phyloP scores from a whole-genome alignment of 2,329 filamentous ascomycete species.

The Nothophaeocryptopus gaeumannii region DNA sequence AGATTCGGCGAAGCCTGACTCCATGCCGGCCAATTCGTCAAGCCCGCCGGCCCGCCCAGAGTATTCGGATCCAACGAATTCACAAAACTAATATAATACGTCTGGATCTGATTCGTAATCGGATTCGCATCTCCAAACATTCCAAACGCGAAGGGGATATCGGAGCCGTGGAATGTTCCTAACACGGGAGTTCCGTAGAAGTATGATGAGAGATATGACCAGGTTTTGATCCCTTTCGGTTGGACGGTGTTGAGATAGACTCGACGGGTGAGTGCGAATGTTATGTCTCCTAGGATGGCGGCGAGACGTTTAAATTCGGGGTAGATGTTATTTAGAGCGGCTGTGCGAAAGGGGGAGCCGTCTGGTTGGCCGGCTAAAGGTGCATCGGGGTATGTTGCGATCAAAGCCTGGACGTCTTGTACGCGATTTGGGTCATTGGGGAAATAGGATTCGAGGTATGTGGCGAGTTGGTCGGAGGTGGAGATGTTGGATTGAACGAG shows the following conservation, averaged over 20 bases:
- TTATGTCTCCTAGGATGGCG: constrained; percentile 69
- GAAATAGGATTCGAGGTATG: constrained; percentile 61
- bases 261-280: constrained; percentile 70
- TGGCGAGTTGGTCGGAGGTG: constrained; percentile 55
- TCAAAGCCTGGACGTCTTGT: constrained; percentile 50
- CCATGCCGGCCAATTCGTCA: constrained; percentile 56
- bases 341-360: constrained; percentile 71
- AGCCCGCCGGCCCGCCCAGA: constrained; percentile 37
- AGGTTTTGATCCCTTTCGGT: constrained; percentile 58
- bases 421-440: constrained; percentile 46
- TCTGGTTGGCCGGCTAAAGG: constrained; percentile 44
- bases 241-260: constrained; percentile 55
- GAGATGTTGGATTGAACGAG: constrained; percentile 68
- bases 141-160: constrained; percentile 30
- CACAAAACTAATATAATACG: constrained; percentile 72
- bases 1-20: constrained; percentile 47
- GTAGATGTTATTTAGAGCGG: constrained; percentile 66
- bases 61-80: constrained; percentile 68
- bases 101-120: constrained; percentile 50
- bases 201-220: constrained; percentile 75
- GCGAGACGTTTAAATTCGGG: constrained; percentile 75
- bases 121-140: constrained; percentile 7
- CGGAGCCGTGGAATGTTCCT: constrained; percentile 70
- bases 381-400: constrained; percentile 61
- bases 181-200: constrained; percentile 67